Percentiles rank a stretch among this genome's conserved stretches.
Evolutionary conservation across 768 basidiomycete species (phyloP).

Genomic region (Mycena crocata): DNA sequence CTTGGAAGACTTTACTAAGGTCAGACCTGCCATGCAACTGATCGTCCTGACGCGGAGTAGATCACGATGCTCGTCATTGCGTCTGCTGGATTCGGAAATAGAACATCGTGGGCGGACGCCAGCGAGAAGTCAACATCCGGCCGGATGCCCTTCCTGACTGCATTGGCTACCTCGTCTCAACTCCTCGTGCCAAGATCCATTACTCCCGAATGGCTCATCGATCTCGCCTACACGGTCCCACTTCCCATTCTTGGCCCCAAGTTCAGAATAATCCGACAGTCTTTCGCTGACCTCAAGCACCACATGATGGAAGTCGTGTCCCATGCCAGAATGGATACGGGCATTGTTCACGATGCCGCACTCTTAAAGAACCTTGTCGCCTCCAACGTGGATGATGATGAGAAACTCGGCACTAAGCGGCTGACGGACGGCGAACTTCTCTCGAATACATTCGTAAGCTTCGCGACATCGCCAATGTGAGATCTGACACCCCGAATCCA

Average conservation of each 20-base stretch:
- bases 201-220: conserved; percentile 49
- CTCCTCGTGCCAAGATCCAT: conserved; percentile 44
- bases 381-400: conserved; percentile 51
- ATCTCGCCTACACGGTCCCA: conserved; percentile 38
- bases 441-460: conserved; percentile 60
- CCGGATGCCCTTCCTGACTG: conserved; percentile 48
- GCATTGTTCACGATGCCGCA: conserved; percentile 45
- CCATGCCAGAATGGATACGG: conserved; percentile 46
- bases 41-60: background rate
- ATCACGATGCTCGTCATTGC: conserved; percentile 52
- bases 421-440: conserved; percentile 59
- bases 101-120: conserved; percentile 48
- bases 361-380: conserved; percentile 58
- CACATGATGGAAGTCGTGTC: conserved; percentile 59
- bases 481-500: conserved; percentile 28
- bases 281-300: conserved; percentile 49
- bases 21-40: background rate
- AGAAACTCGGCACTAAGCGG: conserved; percentile 34
- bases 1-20: background rate
- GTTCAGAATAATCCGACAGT: conserved; percentile 40
- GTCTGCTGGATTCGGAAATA: conserved; percentile 56
- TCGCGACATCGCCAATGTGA: background rate
- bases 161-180: conserved; percentile 43
- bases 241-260: conserved; percentile 51
- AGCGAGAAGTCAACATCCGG: conserved; percentile 38